Evolutionary conservation across 768 basidiomycete species (phyloP), one percentile per base, ranked within the genome.

Genomic region (Rhizopogon sp.): DNA sequence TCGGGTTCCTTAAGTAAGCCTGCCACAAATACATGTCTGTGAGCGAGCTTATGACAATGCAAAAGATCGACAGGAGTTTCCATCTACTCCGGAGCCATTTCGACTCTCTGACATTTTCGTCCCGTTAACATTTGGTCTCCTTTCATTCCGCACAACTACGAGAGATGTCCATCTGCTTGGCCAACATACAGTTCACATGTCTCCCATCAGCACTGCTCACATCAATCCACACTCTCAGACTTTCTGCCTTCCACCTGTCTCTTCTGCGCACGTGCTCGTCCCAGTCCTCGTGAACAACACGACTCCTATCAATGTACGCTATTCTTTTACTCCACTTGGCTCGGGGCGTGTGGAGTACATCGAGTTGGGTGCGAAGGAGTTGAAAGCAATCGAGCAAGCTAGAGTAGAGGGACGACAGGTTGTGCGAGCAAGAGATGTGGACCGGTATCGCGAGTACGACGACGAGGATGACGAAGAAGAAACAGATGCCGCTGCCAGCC

Each of bases 271-370:
- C 43, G 80, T 89, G 31, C 79, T 92, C 52, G 73, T 97, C 45
- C 95, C 95, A 1, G 72, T 97, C 35, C 77, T 95, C 43, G 79
- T 97, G 68, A 97, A 98, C 74, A 95, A 96, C 70, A 93, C 95
- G 8, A 78, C 77, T n/a, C 80, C 91, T 4, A 76, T 77, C 11
- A 77, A 79, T 51, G 71, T 97, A 50, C 80, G 77, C 54, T 97
- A 95, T 66, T 85, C 85, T 3, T 68, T 93, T 7, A 79, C 83
- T 1, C 83, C 90, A 1, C 77, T 94, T 25, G 70, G 73, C 7
- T 64, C 75, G 20, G 73, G 72, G 14, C 80, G 78, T 58, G 65
- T 80, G 29, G 84, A 87, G 62, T 66, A 72, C 17, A 54, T 82
- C 28, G 84, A 88, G 49, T 66, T 90, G 49, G 75, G 74, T 35